These are phyloP conservation scores for Lactarius deliciosus DNA, from an alignment of 768 basidiomycete genomes.

Conservation along the genomic window DNA sequence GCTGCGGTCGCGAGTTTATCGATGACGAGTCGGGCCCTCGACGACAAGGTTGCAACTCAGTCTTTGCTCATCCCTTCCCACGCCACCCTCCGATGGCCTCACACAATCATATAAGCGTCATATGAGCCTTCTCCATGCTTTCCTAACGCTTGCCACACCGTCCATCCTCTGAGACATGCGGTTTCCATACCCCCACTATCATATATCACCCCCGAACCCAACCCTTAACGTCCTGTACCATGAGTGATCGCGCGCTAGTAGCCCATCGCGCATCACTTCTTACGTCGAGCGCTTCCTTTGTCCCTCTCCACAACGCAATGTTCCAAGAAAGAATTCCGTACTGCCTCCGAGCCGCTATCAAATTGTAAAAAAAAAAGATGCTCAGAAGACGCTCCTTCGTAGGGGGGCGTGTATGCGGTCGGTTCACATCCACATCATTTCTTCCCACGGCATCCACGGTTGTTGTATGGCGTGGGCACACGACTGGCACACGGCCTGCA, in stretches of 20 bases:
- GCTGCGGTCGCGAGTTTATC: constrained; percentile 6
- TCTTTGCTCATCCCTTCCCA: constrained; percentile 1
- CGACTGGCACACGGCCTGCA: not conserved
- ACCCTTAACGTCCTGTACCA: not conserved
- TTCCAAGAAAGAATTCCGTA: constrained; percentile 17
- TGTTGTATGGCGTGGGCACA: not conserved
- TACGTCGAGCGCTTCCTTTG: not conserved
- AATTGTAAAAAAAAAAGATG: not conserved
- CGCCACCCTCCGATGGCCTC: constrained; percentile 16
- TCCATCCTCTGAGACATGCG: not conserved
- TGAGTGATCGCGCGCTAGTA: not conserved
- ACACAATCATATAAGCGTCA: not conserved
- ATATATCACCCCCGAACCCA: not conserved
- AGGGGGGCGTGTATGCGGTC: not conserved
- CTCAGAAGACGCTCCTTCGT: not conserved
- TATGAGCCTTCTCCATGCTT: not conserved
- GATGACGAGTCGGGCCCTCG: not conserved
- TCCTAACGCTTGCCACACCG: not conserved
- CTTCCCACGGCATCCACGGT: not conserved
- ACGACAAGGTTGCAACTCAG: constrained; percentile 18
- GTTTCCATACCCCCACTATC: not conserved
- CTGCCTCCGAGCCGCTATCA: constrained; percentile 3
- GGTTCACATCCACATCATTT: not conserved
- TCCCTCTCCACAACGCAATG: constrained; percentile 1
- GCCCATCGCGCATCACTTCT: not conserved